Evolutionary conservation across 2,329 filamentous ascomycete species (phyloP).

Genomic region (Lithohypha guttulata): DNA sequence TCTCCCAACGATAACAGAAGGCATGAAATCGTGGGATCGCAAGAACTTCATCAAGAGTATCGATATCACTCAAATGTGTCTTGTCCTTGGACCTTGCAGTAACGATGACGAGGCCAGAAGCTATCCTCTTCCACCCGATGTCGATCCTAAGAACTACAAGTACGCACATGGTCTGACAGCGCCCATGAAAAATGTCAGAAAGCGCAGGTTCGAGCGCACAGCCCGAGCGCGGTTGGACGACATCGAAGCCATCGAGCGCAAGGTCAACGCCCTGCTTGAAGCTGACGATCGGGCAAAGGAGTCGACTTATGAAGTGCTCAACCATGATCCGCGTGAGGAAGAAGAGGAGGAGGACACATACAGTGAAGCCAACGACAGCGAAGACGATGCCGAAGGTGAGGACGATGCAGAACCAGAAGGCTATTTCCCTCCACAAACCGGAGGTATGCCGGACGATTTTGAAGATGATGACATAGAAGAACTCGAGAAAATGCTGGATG

Average conservation of each 20-base stretch:
- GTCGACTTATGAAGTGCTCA: slow-evolving; percentile 55
- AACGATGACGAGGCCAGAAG: slow-evolving; percentile 55
- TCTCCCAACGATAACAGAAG: slow-evolving; percentile 75
- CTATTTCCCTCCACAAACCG: slow-evolving; percentile 24
- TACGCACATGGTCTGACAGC: slow-evolving; percentile 82
- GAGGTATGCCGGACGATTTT: slow-evolving; percentile 24
- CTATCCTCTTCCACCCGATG: slow-evolving; percentile 59
- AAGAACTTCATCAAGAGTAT: slow-evolving; percentile 80
- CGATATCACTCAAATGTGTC: slow-evolving; percentile 80
- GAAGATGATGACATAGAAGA: slow-evolving; percentile 26
- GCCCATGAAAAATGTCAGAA: slow-evolving; percentile 75
- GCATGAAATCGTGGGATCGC: slow-evolving; percentile 88
- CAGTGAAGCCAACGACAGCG: slow-evolving; percentile 38
- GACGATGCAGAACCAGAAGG: slow-evolving; percentile 37
- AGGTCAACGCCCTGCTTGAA: slow-evolving; percentile 62
- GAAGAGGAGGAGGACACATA: slow-evolving; percentile 34
- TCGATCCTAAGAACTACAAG: slow-evolving; percentile 56
- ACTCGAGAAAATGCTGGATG: slow-evolving; percentile 24
- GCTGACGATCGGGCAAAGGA: slow-evolving; percentile 54
- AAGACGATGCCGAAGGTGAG: slow-evolving; percentile 41
- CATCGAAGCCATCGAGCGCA: slow-evolving; percentile 72
- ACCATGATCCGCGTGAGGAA: slow-evolving; percentile 35
- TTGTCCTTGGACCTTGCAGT: slow-evolving; percentile 60
- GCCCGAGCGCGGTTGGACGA: slow-evolving; percentile 73
- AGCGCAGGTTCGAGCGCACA: slow-evolving; percentile 58